A percentile compares a stretch with the other conserved stretches of the same genome.
Evolutionary conservation across 345 rosid species (phyloP).

Genomic region (Excoecaria agallocha): DNA sequence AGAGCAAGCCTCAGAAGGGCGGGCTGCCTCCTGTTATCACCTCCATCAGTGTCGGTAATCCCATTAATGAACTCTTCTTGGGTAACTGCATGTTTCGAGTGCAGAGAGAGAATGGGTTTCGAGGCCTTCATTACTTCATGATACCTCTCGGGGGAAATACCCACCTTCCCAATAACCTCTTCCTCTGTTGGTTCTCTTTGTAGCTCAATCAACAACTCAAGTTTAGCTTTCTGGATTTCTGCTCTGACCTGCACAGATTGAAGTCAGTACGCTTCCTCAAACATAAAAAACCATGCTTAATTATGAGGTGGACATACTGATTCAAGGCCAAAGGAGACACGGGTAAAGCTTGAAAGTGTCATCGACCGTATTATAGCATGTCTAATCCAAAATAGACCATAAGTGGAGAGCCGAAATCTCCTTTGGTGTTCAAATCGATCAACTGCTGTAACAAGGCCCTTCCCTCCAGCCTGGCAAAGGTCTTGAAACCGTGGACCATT

Average conservation of each 20-base stretch:
- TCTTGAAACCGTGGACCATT: constrained; percentile 81
- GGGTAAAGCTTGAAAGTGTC: constrained; percentile 82
- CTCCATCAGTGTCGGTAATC: constrained; percentile 67
- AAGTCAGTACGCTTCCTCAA: not conserved
- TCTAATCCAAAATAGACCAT: constrained; percentile 89
- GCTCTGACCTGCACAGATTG: constrained; percentile 58
- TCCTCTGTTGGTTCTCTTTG: constrained; percentile 68
- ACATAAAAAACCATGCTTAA: constrained; percentile 6
- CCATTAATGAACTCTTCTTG: constrained; percentile 84
- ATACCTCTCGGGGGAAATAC: constrained; percentile 81
- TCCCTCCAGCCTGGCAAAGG: constrained; percentile 94
- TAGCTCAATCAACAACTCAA: constrained; percentile 58
- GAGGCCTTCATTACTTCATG: constrained; percentile 74
- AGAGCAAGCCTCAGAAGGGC: constrained; percentile 95
- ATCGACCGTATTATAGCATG: constrained; percentile 84
- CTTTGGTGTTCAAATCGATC: constrained; percentile 88
- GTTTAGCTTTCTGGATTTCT: constrained; percentile 70
- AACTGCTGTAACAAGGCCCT: constrained; percentile 84
- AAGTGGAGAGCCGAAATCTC: constrained; percentile 77
- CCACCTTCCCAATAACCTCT: constrained; percentile 57
- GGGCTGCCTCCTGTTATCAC: constrained; percentile 60
- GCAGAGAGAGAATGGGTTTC: constrained; percentile 65
- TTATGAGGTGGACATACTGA: constrained; percentile 48
- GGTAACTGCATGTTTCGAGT: constrained; percentile 65
- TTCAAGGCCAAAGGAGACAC: constrained; percentile 88